A percentile compares a stretch with the other conserved stretches of the same genome.
phyloP scores from a whole-genome alignment of 2,329 filamentous ascomycete species.

The Keithomyces neogunnii region DNA sequence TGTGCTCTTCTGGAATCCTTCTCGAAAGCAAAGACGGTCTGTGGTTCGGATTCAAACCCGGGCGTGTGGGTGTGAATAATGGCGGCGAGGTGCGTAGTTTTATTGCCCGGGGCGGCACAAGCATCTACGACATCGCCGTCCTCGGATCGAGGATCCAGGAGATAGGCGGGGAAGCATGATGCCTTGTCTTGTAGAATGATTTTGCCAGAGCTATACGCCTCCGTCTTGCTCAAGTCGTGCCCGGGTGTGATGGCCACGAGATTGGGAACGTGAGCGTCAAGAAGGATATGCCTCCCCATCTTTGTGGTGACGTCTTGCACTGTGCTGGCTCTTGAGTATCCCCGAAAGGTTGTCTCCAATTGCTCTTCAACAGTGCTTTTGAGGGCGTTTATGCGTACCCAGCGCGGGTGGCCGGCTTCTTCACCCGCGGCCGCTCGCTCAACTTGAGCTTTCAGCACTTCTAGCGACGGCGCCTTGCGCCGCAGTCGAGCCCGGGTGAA shows the following conservation, averaged over 20 bases:
- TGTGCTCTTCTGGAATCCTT: constrained; percentile 63
- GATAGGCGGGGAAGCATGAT: constrained; percentile 89
- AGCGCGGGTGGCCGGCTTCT: constrained; percentile 65
- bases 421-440: constrained; percentile 40
- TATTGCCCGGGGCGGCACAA: constrained; percentile 92
- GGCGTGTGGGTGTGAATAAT: constrained; percentile 46
- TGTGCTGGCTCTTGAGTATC: constrained; percentile 46
- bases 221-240: constrained; percentile 62
- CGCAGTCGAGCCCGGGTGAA: constrained; percentile 72
- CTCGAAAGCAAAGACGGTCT: constrained; percentile 67
- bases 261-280: constrained; percentile 79
- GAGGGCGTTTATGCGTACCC: constrained; percentile 81
- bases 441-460: constrained; percentile 54
- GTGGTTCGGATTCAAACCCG: constrained; percentile 23
- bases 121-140: constrained; percentile 82
- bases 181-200: constrained; percentile 95
- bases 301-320: constrained; percentile 47
- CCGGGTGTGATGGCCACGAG: constrained; percentile 69
- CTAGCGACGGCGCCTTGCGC: constrained; percentile 59
- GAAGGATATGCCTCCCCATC: constrained; percentile 45
- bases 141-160: constrained; percentile 60
- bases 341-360: constrained; percentile 64
- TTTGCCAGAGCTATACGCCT: constrained; percentile 65
- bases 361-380: constrained; percentile 63
- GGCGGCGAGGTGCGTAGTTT: constrained; percentile 87